Percentiles rank a stretch among this genome's conserved stretches.
Conservation (phyloP, 1,139 yeast genomes). For the Candida pseudoviswanathii region DNA sequence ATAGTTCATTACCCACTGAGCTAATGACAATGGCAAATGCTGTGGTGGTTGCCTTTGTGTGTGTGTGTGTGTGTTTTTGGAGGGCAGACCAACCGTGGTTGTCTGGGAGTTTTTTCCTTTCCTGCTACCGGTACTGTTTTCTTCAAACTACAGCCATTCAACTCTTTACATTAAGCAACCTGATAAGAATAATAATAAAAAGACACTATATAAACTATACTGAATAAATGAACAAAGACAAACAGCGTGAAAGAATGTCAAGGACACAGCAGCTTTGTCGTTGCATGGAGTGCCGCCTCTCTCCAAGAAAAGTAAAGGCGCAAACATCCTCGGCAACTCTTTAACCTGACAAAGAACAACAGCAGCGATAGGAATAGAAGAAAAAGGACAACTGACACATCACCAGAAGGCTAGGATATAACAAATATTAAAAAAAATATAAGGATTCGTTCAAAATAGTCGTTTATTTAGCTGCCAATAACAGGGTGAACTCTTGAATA, state of each 20-base stretch:
- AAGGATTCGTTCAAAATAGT: not conserved
- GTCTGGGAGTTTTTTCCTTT: not conserved
- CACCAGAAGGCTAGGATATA: not conserved
- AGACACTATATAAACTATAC: not conserved
- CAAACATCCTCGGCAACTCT: not conserved
- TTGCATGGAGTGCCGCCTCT: not conserved
- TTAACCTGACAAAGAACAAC: not conserved
- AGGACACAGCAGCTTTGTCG: not conserved
- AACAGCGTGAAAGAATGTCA: not conserved
- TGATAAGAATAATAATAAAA: no score
- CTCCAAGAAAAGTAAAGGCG: not conserved
- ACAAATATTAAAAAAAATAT: not conserved
- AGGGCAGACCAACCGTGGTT: not conserved
- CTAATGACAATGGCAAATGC: not conserved
- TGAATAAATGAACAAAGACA: not conserved
- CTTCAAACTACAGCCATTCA: not conserved
- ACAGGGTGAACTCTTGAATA: conserved; percentile 90
- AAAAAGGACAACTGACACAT: not conserved
- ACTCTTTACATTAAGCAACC: not conserved
- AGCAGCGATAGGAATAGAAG: not conserved
- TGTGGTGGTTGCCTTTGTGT: not conserved
- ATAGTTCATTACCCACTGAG: not conserved
- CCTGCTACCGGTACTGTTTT: no score
- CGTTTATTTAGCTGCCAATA: conserved; percentile 54
- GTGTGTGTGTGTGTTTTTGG: not conserved